Evolutionary conservation across 768 basidiomycete species (phyloP).

Genomic region (Mrakia blollopis): DNA sequence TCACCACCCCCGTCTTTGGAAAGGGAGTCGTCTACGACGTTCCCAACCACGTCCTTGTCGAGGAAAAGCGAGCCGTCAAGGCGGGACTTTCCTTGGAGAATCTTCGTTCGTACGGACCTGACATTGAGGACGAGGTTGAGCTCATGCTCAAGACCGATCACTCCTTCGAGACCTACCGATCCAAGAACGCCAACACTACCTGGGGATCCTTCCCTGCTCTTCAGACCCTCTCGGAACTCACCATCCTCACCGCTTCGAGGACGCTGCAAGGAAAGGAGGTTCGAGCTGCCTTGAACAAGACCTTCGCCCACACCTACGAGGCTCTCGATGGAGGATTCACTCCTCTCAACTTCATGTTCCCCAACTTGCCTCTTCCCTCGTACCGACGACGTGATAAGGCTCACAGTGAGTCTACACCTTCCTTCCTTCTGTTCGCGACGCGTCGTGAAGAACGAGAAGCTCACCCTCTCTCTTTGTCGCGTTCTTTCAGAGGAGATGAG

Average conservation of each 20-base stretch:
- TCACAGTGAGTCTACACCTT: constrained; percentile 48
- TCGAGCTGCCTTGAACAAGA: constrained; percentile 67
- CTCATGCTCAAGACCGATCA: constrained; percentile 65
- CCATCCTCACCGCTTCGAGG: constrained; percentile 86
- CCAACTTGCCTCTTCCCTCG: constrained; percentile 81
- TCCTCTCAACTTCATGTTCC: constrained; percentile 91
- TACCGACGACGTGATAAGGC: constrained; percentile 84
- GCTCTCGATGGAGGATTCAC: constrained; percentile 92
- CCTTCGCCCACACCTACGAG: constrained; percentile 75
- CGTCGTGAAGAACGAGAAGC: not conserved
- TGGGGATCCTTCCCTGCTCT: constrained; percentile 75
- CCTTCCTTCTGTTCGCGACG: not conserved
- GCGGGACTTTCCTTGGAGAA: constrained; percentile 89
- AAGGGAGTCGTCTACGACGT: constrained; percentile 97
- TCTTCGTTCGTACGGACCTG: constrained; percentile 73
- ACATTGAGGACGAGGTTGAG: constrained; percentile 61
- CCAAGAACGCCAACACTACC: constrained; percentile 48
- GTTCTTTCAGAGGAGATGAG: constrained; percentile 63
- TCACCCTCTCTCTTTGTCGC: not conserved
- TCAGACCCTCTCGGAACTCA: constrained; percentile 74
- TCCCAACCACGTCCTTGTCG: constrained; percentile 94
- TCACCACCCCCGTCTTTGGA: constrained; percentile 93
- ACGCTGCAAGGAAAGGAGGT: constrained; percentile 93
- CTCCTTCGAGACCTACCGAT: constrained; percentile 49
- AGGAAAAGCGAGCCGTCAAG: constrained; percentile 88